Percentiles rank a stretch among this genome's conserved stretches.
Conservation (phyloP, 2,329 filamentous ascomycete genomes). For the Clonostachys rhizophaga region DNA sequence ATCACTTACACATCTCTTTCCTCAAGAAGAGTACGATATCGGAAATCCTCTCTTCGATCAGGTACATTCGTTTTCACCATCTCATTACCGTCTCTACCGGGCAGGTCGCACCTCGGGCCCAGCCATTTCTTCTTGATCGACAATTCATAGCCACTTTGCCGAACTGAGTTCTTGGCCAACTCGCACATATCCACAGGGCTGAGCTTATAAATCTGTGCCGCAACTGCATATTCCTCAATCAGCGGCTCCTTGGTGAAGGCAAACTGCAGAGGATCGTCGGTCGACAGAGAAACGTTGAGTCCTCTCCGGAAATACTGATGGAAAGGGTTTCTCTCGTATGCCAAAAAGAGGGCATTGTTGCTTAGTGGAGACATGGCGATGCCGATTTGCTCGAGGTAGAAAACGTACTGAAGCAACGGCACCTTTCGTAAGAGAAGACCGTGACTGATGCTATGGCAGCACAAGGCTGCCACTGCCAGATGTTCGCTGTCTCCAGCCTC, state of each 20-base stretch:
- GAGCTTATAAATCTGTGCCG: conserved; percentile 97
- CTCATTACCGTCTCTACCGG: conserved; percentile 80
- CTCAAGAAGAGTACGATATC: conserved; percentile 79
- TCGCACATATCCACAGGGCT: conserved; percentile 98
- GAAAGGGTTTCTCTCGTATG: conserved; percentile 96
- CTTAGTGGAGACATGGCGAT: conserved; percentile 99
- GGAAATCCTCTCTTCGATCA: conserved; percentile 84
- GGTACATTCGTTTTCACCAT: conserved; percentile 97
- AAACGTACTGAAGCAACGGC: conserved; percentile 90
- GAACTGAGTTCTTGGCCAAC: conserved; percentile 90
- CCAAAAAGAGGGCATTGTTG: conserved; percentile 94
- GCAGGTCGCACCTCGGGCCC: conserved; percentile 69
- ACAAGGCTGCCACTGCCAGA: conserved; percentile 83
- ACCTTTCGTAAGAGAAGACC: conserved; percentile 90
- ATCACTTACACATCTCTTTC: conserved; percentile 74
- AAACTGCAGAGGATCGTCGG: conserved; percentile 95
- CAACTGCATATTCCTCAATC: conserved; percentile 97
- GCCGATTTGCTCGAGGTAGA: conserved; percentile 96
- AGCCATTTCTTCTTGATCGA: conserved; percentile 90
- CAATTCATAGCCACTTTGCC: conserved; percentile 90
- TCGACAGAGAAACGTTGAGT: conserved; percentile 91
- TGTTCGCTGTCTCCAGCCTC: conserved; percentile 97
- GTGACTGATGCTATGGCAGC: conserved; percentile 95
- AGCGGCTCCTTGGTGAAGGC: conserved; percentile 97
- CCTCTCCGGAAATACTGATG: conserved; percentile 93